Conservation (phyloP, 441 rosid genomes). For the Corymbia citriodora region DNA sequence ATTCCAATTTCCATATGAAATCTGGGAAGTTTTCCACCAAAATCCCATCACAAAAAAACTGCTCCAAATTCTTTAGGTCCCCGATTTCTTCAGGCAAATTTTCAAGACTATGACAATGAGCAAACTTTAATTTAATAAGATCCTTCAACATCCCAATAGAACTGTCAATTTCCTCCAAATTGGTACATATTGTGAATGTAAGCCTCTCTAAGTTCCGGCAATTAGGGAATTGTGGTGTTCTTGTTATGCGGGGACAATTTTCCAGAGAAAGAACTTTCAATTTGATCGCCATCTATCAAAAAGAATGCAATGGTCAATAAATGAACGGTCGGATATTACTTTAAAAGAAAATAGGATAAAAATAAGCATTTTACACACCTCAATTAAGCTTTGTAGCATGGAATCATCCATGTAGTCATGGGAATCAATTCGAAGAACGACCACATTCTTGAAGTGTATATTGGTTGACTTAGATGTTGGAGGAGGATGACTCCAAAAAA, state of each 20-base stretch:
- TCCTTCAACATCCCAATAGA: accelerated
- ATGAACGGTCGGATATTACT: background rate
- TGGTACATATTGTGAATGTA: background rate
- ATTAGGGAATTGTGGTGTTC: background rate
- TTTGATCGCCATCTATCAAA: background rate
- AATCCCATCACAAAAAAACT: background rate
- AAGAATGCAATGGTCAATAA: accelerated
- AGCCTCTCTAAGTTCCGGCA: background rate
- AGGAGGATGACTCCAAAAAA: background rate
- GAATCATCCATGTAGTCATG: background rate
- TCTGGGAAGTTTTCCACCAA: accelerated
- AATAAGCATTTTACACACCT: background rate
- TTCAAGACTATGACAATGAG: background rate
- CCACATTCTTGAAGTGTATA: background rate
- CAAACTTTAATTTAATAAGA: accelerated
- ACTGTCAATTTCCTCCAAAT: accelerated
- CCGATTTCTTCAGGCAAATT: background rate
- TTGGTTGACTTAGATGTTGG: background rate
- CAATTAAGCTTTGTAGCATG: background rate
- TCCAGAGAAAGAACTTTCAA: background rate
- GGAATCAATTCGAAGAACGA: background rate
- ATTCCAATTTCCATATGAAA: background rate
- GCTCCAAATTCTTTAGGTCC: background rate
- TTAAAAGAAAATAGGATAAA: too few species aligned
- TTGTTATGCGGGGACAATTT: background rate